A percentile compares a stretch with the other conserved stretches of the same genome.
Conservation (phyloP, 495 filamentous ascomycete genomes). For the Podospora australis region DNA sequence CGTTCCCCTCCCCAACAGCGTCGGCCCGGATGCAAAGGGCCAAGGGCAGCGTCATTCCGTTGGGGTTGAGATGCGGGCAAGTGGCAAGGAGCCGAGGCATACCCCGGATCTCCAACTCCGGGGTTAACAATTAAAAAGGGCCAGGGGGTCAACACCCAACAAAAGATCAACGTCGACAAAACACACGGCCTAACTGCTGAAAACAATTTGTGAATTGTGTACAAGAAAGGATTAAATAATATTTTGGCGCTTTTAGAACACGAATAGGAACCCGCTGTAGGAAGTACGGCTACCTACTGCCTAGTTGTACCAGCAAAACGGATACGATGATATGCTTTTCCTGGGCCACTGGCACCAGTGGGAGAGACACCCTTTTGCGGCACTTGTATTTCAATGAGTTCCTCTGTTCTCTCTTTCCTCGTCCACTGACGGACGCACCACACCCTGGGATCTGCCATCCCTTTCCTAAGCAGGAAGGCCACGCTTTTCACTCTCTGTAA, state of each 20-base stretch:
- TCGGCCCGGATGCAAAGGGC: too few species aligned
- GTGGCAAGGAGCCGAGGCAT: constrained; percentile 10
- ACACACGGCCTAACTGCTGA: too few species aligned
- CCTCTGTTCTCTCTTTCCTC: too few species aligned
- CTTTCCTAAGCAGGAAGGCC: constrained; percentile 60
- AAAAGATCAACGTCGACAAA: not conserved
- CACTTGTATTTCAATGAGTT: too few species aligned
- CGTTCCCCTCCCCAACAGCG: not conserved
- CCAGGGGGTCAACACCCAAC: not conserved
- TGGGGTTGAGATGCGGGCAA: constrained; percentile 4
- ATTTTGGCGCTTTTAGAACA: too few species aligned
- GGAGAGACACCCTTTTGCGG: too few species aligned
- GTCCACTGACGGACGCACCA: not conserved
- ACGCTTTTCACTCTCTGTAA: constrained; percentile 88
- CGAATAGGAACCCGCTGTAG: not conserved
- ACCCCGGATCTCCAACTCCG: constrained; percentile 9
- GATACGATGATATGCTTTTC: too few species aligned
- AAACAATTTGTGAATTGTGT: too few species aligned
- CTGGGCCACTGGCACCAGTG: too few species aligned
- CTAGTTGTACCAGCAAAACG: too few species aligned
- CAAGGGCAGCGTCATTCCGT: constrained; percentile 1
- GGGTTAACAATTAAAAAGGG: not conserved
- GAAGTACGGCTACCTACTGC: too few species aligned
- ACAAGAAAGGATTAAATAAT: too few species aligned
- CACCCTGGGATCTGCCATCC: not conserved